Base-by-base conservation (phyloP, 169 alveolate species). In the Eimeria falciformis region DNA sequence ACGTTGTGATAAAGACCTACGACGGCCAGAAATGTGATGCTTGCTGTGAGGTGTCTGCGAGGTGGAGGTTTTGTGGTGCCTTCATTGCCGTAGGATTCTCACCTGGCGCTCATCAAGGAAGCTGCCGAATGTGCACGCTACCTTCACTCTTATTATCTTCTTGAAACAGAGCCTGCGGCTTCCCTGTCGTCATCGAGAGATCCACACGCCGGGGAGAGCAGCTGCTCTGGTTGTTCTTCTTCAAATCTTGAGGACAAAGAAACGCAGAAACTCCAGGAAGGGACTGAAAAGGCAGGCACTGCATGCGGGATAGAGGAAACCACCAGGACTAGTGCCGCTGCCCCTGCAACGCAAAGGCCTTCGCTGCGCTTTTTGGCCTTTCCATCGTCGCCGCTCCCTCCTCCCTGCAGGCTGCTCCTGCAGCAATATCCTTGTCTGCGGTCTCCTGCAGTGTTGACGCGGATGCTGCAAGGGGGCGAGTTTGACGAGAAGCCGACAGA, bases 381-480 rank as follows among this genome's bases (percentile, higher is more conserved):
- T 56, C 83, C 82, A 37, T 27, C 92, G 29, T 4, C 73, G 23
- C 27, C 46, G 85, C 25, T 66, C 46, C 73, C 73, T 5, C 75
- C 69, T 21, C 6, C 84, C 73, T 46, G 84, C 55, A 50, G 43
- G 43, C 43, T 55, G 71, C 65, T 81, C 53, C 40, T 86, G 37
- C 71, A 56, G 85, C 92, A 46, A 27, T 66, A 53, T 43, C 93
- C 93, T 23, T 82, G 75, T 45, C 90, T 89, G 47, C 93, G 93
- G 29, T 73, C 93, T 2, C 93, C 93, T 12, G 83, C 29, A 17
- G 55, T 78, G 46, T 3, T 81, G 71, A 53, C 89, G 7, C 45
- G 89, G 77, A 53, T 81, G 89, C 77, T 81, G 77, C 89, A 81
- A 81, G 77, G 77, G 45, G 43, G 66, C 45, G 86, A 46, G 18